phyloP scores from a whole-genome alignment of 495 filamentous ascomycete genomes.

The Xylaria bambusicola region DNA sequence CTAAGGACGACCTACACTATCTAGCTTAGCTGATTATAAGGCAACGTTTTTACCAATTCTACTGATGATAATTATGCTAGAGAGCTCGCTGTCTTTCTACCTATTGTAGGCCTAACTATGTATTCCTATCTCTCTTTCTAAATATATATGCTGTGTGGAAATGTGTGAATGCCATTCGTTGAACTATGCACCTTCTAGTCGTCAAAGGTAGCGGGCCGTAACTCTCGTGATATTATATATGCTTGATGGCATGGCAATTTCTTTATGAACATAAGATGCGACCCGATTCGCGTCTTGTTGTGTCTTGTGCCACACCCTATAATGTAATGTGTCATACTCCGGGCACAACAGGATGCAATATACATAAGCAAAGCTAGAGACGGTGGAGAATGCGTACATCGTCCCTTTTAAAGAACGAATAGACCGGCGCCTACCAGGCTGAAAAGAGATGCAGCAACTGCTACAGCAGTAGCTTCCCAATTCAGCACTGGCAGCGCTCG shows the following conservation, averaged over 20 bases:
- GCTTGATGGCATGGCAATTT: not conserved
- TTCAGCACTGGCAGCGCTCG: slow-evolving; percentile 21
- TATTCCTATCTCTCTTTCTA: too few relatives aligned
- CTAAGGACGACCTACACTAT: too few relatives aligned
- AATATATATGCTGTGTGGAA: too few relatives aligned
- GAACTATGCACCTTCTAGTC: too few relatives aligned
- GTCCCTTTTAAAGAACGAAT: slow-evolving; percentile 24
- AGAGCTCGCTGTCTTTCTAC: too few relatives aligned
- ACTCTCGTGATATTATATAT: not conserved
- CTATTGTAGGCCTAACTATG: too few relatives aligned
- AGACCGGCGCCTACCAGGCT: slow-evolving; percentile 30
- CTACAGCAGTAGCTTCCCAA: slow-evolving; percentile 25
- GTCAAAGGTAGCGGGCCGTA: too few relatives aligned
- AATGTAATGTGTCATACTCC: not conserved
- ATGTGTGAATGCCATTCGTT: too few relatives aligned
- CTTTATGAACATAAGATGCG: not conserved
- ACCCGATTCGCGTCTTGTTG: not conserved
- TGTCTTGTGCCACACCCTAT: not conserved
- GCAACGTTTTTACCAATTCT: too few relatives aligned
- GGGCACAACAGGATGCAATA: not conserved
- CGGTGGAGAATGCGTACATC: not conserved
- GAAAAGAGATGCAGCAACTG: slow-evolving; percentile 24
- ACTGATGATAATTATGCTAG: too few relatives aligned
- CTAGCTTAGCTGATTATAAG: too few relatives aligned
- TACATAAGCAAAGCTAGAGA: too few relatives aligned